Evolutionary conservation across 805 yeast species (phyloP), one percentile per base, ranked within the genome.

Genomic region (Wickerhamiella lipophila): DNA sequence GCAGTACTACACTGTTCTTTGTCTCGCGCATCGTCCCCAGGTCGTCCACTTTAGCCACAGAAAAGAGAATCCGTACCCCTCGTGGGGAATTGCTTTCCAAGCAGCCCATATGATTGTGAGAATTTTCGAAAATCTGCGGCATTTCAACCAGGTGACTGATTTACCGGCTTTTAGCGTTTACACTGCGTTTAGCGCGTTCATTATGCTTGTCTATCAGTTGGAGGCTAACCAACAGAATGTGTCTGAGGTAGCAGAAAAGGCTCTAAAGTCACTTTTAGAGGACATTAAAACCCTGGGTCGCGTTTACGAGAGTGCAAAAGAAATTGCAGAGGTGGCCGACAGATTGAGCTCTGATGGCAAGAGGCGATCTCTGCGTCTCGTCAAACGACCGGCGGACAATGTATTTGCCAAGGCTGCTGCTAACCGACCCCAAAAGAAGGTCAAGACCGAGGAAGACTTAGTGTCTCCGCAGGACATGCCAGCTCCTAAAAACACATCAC

Each of bases 11-110:
- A 75, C 83, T 16, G 67, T 83, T n/a, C 69, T 83, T 49, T 79
- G 81, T 55, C 66, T 81, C 55, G 74, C 81, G 25, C 92, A 83
- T 58, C 71, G 87, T 49, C 77, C 85, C 5, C 80, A 81, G 57
- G 75, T 55, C 60, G 54, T 60, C 61, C 53, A 60, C 43, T 49
- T 58, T 49, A 39, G 56, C 40, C 53, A 41, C 25, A 47, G 39
- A 18, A 26, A 29, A 23, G 48, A 45, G 13, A 42, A 42, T 19
- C 64, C 70, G 2, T 78, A 77, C 59, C 84, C 85, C 5, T 75
- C 82, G n/a, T 78, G 84, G 81, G 84, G 87, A 8, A 80, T 82
- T 50, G 82, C 86, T 2, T 82, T 81, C 68, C 85, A 81, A 62
- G 83, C 88, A 0, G 86, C 92, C 0, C 76, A 83, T 57, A 78